Evolutionary conservation across 768 basidiomycete species (phyloP).

Genomic region (Macrocybe gigantea): DNA sequence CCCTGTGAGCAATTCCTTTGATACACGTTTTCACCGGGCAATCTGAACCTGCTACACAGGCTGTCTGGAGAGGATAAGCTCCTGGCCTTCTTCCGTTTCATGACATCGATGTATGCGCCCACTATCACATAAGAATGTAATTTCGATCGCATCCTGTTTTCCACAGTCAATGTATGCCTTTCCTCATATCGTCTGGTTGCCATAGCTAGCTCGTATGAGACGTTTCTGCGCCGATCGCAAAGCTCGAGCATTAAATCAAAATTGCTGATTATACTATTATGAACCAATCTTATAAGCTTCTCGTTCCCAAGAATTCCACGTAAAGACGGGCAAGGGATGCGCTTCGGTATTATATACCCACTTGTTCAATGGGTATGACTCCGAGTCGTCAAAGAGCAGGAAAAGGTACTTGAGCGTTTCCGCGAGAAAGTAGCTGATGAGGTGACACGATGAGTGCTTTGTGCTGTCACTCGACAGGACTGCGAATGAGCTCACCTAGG

Average conservation of each 20-base stretch:
- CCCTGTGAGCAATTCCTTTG: slow-evolving; percentile 13
- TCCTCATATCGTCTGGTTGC: no score
- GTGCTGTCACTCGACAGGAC: not conserved
- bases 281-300: slow-evolving; percentile 29
- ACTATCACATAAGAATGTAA: no score
- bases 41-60: no score
- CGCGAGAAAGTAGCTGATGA: slow-evolving; percentile 36
- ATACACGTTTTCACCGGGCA: no score
- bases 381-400: slow-evolving; percentile 55
- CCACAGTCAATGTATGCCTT: no score
- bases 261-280: not conserved
- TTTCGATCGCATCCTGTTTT: no score
- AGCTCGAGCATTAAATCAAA: no score
- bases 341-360: slow-evolving; percentile 70
- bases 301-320: slow-evolving; percentile 52
- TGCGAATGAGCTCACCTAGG: slow-evolving; percentile 48
- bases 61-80: no score
- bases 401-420: slow-evolving; percentile 60
- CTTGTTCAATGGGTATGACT: slow-evolving; percentile 41
- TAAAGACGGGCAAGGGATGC: slow-evolving; percentile 63
- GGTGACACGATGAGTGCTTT: not conserved
- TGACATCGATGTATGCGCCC: no score
- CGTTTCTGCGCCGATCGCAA: no score
- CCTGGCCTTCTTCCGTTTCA: no score
- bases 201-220: no score